These are phyloP conservation scores for Entonaema liquescens DNA, from an alignment of 495 filamentous ascomycete genomes.

Conservation along the genomic window DNA sequence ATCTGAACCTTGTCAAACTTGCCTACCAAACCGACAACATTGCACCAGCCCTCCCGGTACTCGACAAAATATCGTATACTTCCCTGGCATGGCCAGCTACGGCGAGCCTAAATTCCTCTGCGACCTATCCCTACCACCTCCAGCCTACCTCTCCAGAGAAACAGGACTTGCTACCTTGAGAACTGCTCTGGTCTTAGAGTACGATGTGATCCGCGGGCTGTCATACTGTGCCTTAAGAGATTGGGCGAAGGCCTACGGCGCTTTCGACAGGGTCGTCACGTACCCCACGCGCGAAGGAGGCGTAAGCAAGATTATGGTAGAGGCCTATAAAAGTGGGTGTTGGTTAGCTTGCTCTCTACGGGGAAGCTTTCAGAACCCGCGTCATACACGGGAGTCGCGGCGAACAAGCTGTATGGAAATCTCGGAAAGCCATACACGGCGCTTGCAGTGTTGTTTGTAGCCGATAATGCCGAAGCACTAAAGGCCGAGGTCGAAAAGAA, in stretches of 20 bases:
- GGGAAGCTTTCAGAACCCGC: slow-evolving; percentile 67
- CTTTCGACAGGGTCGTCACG: slow-evolving; percentile 73
- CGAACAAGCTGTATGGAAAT: slow-evolving; percentile 65
- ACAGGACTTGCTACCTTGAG: slow-evolving; percentile 68
- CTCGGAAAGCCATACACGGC: slow-evolving; percentile 75
- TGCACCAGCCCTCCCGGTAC: slow-evolving; percentile 66
- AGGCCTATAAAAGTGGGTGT: slow-evolving; percentile 94
- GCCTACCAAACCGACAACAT: slow-evolving; percentile 63
- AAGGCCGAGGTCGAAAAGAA: slow-evolving; percentile 63
- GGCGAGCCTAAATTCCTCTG: slow-evolving; percentile 39
- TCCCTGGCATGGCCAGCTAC: slow-evolving; percentile 59
- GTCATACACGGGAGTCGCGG: slow-evolving; percentile 48
- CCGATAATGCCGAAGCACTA: slow-evolving; percentile 63
- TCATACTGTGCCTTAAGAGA: slow-evolving; percentile 76
- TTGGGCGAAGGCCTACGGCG: slow-evolving; percentile 76
- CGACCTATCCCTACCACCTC: slow-evolving; percentile 48
- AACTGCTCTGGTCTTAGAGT: slow-evolving; percentile 71
- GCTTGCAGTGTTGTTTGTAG: slow-evolving; percentile 73
- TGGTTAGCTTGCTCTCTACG: slow-evolving; percentile 75
- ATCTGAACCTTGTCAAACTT: slow-evolving; percentile 67
- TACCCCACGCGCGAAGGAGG: slow-evolving; percentile 65
- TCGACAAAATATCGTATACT: slow-evolving; percentile 75
- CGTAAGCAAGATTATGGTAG: slow-evolving; percentile 80
- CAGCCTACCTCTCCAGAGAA: slow-evolving; percentile 62
- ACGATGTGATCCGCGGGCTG: slow-evolving; percentile 81